phyloP scores from a whole-genome alignment of 2,329 filamentous ascomycete species.

The Pestalotiopsis sp. region DNA sequence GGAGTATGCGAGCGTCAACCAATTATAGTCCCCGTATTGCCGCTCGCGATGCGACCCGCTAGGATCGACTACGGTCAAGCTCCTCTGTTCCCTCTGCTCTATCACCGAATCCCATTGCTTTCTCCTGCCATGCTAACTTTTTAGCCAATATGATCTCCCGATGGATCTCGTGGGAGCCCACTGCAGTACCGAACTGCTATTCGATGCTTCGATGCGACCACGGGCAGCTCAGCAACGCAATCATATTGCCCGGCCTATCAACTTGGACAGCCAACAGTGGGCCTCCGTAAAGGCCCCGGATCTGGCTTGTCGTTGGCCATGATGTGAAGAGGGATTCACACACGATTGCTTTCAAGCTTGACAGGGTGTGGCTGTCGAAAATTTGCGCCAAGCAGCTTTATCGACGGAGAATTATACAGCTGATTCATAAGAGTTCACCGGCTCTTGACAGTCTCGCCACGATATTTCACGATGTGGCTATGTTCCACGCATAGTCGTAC shows the following conservation, averaged over 20 bases:
- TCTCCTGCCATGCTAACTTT: background rate
- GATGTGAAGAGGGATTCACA: background rate
- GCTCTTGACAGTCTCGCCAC: background rate
- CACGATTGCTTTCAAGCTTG: background rate
- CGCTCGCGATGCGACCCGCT: constrained; percentile 6
- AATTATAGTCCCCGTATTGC: constrained; percentile 4
- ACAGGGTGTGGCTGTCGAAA: background rate
- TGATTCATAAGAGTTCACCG: no score
- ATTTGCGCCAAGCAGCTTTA: background rate
- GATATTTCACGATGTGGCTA: background rate
- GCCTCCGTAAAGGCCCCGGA: background rate
- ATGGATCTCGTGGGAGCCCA: background rate
- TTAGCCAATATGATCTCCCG: background rate
- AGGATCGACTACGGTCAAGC: background rate
- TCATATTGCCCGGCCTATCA: constrained; percentile 3
- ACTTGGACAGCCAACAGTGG: background rate
- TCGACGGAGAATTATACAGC: background rate
- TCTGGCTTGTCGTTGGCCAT: constrained; percentile 2
- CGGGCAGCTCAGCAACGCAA: background rate
- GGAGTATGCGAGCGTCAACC: background rate
- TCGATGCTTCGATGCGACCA: constrained; percentile 2
- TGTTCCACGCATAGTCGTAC: background rate
- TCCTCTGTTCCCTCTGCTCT: background rate
- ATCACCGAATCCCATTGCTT: constrained; percentile 3
- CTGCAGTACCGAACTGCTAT: constrained; percentile 1